Evolutionary conservation across 805 yeast species (phyloP).

Genomic region (Cyberlindnera bimundalis): DNA sequence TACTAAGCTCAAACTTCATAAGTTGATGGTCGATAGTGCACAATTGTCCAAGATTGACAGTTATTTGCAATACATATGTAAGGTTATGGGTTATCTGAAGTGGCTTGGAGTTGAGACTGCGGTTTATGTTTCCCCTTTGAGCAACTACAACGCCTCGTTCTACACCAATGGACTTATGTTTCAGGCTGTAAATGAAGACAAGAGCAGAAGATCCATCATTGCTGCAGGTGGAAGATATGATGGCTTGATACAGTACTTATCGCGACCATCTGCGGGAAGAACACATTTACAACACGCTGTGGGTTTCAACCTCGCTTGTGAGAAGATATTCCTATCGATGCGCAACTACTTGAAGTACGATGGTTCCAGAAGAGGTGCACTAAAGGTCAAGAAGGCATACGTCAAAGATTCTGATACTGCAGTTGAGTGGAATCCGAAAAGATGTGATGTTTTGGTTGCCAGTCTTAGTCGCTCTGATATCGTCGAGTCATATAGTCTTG

Average conservation of each 20-base stretch:
- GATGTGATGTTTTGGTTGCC: conserved; percentile 82
- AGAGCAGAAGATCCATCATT: conserved; percentile 41
- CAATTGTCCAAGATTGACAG: conserved; percentile 56
- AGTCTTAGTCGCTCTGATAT: conserved; percentile 52
- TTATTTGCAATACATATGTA: conserved; percentile 57
- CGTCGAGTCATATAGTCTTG: conserved; percentile 59
- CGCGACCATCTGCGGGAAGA: conserved; percentile 48
- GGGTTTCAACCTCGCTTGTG: conserved; percentile 83
- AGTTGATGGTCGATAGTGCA: conserved; percentile 73
- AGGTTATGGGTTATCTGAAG: conserved; percentile 51
- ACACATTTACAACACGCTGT: conserved; percentile 57
- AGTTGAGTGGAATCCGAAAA: conserved; percentile 48
- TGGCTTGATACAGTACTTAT: conserved; percentile 58
- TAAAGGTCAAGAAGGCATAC: conserved; percentile 34
- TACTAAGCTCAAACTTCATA: conserved; percentile 60
- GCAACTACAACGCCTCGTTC: conserved; percentile 77
- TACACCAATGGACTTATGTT: conserved; percentile 85
- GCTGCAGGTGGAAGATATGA: conserved; percentile 97
- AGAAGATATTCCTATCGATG: conserved; percentile 52
- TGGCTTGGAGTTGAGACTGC: conserved; percentile 57
- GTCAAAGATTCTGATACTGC: conserved; percentile 33
- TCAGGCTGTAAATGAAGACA: conserved; percentile 71
- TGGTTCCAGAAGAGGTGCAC: conserved; percentile 23
- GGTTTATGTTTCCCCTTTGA: conserved; percentile 71
- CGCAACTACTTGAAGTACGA: conserved; percentile 42